Evolutionary conservation across 2,329 filamentous ascomycete genomes (phyloP).

Genomic region (Aureobasidium leucospermi): DNA sequence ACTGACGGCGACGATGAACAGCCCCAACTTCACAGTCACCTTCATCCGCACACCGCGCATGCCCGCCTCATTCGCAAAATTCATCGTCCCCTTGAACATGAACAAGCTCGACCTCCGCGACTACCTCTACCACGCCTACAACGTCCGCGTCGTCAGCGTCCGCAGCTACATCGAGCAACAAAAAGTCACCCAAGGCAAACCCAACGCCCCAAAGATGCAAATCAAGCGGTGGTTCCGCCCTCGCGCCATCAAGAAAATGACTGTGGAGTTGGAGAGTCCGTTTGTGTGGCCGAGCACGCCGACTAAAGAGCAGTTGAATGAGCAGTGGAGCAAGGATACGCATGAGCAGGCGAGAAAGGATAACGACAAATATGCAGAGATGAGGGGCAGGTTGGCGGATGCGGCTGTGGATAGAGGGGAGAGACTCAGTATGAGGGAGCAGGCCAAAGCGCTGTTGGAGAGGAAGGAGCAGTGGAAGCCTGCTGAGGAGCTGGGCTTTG

Average conservation of each 20-base stretch:
- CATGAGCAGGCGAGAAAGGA: slow-evolving; percentile 26
- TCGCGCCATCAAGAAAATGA: slow-evolving; percentile 81
- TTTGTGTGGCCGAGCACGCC: slow-evolving; percentile 81
- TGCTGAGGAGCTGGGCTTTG: slow-evolving; percentile 4
- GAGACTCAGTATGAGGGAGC: slow-evolving; percentile 40
- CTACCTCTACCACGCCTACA: slow-evolving; percentile 84
- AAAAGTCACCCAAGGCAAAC: slow-evolving; percentile 48
- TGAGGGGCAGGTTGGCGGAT: slow-evolving; percentile 27
- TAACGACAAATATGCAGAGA: slow-evolving; percentile 32
- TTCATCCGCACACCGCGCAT: slow-evolving; percentile 67
- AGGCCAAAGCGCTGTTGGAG: slow-evolving; percentile 56
- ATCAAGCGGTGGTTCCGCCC: slow-evolving; percentile 56
- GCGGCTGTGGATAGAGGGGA: slow-evolving; percentile 36
- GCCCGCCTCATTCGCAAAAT: slow-evolving; percentile 75
- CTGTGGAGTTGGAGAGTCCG: slow-evolving; percentile 75
- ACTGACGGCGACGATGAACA: slow-evolving; percentile 31
- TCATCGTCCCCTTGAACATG: slow-evolving; percentile 83
- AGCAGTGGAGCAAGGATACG: slow-evolving; percentile 27
- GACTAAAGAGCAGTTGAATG: slow-evolving; percentile 51
- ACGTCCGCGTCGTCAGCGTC: slow-evolving; percentile 62
- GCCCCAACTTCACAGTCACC: slow-evolving; percentile 73
- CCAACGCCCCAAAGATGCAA: slow-evolving; percentile 32
- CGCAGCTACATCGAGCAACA: slow-evolving; percentile 73
- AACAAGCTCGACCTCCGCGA: slow-evolving; percentile 96
- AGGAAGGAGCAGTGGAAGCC: slow-evolving; percentile 55